These are phyloP conservation scores for Cafeteria roenbergensis DNA, from an alignment of 108 stramenopile genomes.

Conservation along the genomic window DNA sequence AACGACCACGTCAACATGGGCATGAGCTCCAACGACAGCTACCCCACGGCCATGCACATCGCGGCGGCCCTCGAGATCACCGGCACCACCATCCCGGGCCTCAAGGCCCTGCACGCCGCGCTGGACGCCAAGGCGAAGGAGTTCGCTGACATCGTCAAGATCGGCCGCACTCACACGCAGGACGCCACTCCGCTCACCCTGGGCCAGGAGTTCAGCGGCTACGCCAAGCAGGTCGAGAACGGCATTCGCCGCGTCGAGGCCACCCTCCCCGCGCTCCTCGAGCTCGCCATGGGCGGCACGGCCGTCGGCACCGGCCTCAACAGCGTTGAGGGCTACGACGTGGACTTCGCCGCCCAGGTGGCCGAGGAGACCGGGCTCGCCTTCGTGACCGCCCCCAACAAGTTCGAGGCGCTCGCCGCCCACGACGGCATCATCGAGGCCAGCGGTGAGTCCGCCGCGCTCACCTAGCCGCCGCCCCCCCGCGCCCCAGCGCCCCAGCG, in stretches of 20 bases:
- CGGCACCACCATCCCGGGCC: slow-evolving; percentile 59
- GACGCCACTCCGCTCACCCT: slow-evolving; percentile 95
- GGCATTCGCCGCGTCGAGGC: slow-evolving; percentile 60
- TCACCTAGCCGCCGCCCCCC: no score
- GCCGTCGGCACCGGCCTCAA: slow-evolving; percentile 93
- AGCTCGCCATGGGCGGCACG: slow-evolving; percentile 90
- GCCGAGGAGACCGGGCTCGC: slow-evolving; percentile 72
- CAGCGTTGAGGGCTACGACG: slow-evolving; percentile 73
- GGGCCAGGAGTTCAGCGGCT: slow-evolving; percentile 91
- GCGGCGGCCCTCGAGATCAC: slow-evolving; percentile 56
- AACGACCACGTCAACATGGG: slow-evolving; percentile 97
- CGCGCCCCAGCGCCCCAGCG: no score
- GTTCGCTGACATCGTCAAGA: slow-evolving; percentile 76
- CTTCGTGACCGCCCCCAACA: slow-evolving; percentile 83
- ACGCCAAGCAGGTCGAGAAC: slow-evolving; percentile 76
- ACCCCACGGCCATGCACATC: slow-evolving; percentile 95
- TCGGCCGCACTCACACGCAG: slow-evolving; percentile 91
- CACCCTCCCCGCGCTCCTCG: slow-evolving; percentile 54
- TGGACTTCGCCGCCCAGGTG: slow-evolving; percentile 67
- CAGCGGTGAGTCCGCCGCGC: no score
- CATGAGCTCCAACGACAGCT: slow-evolving; percentile 80
- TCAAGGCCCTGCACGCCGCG: slow-evolving; percentile 47
- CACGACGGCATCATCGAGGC: slow-evolving; percentile 85
- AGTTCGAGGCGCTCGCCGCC: slow-evolving; percentile 88
- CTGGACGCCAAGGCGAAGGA: slow-evolving; percentile 55